Base-by-base conservation (phyloP, 495 filamentous ascomycete species). In the Chaetomium fimeti region DNA sequence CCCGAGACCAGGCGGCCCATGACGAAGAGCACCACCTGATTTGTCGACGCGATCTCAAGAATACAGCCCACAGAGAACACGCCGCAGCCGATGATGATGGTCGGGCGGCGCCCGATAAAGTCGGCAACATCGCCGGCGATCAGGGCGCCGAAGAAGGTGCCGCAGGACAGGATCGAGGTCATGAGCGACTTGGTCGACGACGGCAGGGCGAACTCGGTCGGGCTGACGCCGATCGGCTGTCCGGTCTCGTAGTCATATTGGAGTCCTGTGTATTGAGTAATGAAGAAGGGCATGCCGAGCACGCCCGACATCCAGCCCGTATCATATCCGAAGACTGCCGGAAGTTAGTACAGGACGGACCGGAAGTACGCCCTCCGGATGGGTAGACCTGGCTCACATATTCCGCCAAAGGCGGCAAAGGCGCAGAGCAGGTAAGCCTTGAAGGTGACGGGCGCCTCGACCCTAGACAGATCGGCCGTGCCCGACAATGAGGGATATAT, bases 71-170 rank as follows among this genome's bases (percentile, higher is more conserved):
- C 58, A 36, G 78, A 78, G 79, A 88, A 91, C 67, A 91, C 73
- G 22, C 70, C 25, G 65, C 88, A 90, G 15, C 88, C 87, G 24
- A 72, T 61, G 62, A 91, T 87, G 74, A 91, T 82, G 27, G 87
- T 90, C 4, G 76, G 81, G 4, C 85, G 84, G 67, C 89, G 87
- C 62, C 89, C 89, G 61, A 86, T 77, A 72, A 80, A 84, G 68
- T 91, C 89, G 58, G 88, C 87, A 27, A 90, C 62, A 63, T 88
- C 85, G 74, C 87, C 88, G 25, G 86, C 87, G 40, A 89, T 80
- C 52, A 91, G 75, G 47, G 89, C 85, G 64, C 89, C 89, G 63
- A 90, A 88, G 81, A 91, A 91, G 53, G 89, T 91, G 61, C 89
- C 89, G 65, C 81, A 83, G 24, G 88, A 90, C 13, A 91, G 82